Conservation (phyloP, 495 filamentous ascomycete species). For the Articulospora tetracladia region DNA sequence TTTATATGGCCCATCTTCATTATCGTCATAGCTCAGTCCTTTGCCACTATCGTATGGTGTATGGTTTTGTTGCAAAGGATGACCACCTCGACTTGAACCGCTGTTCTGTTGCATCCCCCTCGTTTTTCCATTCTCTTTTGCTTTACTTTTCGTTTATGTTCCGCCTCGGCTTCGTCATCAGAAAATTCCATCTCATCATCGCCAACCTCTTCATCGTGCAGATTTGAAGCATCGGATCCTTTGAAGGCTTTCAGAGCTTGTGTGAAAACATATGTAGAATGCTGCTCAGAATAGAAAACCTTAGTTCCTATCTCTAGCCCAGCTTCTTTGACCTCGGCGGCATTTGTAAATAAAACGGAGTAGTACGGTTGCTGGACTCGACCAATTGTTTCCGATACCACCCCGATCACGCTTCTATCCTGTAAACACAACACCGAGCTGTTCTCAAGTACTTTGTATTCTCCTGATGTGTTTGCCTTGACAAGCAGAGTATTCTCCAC, state of each 20-base stretch:
- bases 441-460: conserved; percentile 75
- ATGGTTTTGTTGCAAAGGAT: conserved; percentile 31
- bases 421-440: conserved; percentile 81
- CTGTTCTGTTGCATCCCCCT: conserved; percentile 34
- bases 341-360: conserved; percentile 63
- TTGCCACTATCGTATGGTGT: conserved; percentile 22
- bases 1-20: conserved; percentile 65
- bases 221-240: conserved; percentile 87
- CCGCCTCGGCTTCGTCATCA: conserved; percentile 89
- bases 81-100: conserved; percentile 21
- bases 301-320: conserved; percentile 60
- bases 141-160: conserved; percentile 62
- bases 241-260: conserved; percentile 71
- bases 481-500: conserved; percentile 77
- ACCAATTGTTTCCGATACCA: conserved; percentile 76
- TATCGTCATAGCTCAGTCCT: conserved; percentile 41
- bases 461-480: conserved; percentile 72
- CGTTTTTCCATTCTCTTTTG: conserved; percentile 55
- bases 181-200: conserved; percentile 90
- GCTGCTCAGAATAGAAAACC: conserved; percentile 71
- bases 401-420: conserved; percentile 70
- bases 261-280: conserved; percentile 80
- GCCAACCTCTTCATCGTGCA: conserved; percentile 87
- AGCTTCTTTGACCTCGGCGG: conserved; percentile 59
- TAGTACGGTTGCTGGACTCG: conserved; percentile 80